These are phyloP conservation scores for Cicer pinnatifidum DNA, from an alignment of 306 rosid genomes.

Conservation along the genomic window DNA sequence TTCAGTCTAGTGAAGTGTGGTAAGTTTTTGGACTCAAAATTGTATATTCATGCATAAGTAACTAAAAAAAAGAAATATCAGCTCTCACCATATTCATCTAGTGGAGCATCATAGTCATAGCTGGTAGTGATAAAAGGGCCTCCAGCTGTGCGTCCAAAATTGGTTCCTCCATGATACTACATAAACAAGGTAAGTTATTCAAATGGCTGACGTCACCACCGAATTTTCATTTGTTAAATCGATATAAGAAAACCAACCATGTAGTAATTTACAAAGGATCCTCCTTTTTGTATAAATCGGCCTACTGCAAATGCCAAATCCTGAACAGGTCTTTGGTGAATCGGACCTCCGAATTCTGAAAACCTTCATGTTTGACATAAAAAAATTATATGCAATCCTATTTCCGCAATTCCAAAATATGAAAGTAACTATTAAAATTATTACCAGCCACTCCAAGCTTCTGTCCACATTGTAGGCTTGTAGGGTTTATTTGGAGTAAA, in stretches of 20 bases:
- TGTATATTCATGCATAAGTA: conserved; percentile 3
- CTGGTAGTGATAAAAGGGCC: conserved; percentile 99
- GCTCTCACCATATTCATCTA: conserved; percentile 95
- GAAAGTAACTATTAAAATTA: conserved; percentile 35
- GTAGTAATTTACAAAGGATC: conserved; percentile 92
- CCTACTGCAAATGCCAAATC: conserved; percentile 94
- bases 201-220: conserved; percentile 25
- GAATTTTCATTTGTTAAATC: conserved; percentile 36
- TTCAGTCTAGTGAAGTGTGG: conserved; percentile 17
- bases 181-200: conserved; percentile 34
- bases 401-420: conserved; percentile 31
- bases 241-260: conserved; percentile 66
- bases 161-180: conserved; percentile 98
- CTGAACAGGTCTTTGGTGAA: conserved; percentile 87
- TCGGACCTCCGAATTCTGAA: conserved; percentile 89
- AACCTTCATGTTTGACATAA: conserved; percentile 61
- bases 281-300: conserved; percentile 86
- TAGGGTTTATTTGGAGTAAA: conserved; percentile 91
- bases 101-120: conserved; percentile 98
- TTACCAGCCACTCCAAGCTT: conserved; percentile 99
- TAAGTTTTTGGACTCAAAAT: conserved; percentile 13
- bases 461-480: conserved; percentile 96
- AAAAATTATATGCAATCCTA: conserved; percentile 20
- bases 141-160: conserved; percentile 98
- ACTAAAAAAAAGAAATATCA: conserved; percentile 16